These are phyloP conservation scores for Gigaspora rosea DNA, from an alignment of 192 early-diverging fungal genomes.

Conservation along the genomic window DNA sequence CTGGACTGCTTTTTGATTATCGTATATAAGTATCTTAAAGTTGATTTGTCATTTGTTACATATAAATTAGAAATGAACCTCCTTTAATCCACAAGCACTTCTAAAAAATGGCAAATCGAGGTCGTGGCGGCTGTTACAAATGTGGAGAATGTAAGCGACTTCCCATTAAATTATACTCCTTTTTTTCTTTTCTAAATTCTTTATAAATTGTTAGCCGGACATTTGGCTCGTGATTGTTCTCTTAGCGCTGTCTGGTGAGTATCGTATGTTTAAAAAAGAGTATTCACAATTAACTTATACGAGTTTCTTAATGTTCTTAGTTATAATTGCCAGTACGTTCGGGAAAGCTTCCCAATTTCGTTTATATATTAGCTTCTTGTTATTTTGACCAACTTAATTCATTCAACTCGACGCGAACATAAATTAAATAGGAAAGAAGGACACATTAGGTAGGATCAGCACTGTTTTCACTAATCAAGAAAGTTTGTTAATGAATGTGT, in stretches of 20 bases:
- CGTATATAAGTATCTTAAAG: too few species aligned
- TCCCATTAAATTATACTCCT: not conserved
- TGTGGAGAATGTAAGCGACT: not conserved
- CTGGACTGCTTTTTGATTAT: too few species aligned
- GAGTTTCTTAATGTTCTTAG: not conserved
- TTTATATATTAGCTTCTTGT: not conserved
- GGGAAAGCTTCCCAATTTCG: too few species aligned
- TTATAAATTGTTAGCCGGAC: not conserved
- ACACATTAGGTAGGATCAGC: constrained; percentile 7
- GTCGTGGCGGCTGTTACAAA: not conserved
- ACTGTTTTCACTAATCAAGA: not conserved
- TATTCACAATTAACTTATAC: not conserved
- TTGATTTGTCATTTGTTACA: too few species aligned
- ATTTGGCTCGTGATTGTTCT: constrained; percentile 5
- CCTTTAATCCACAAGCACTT: too few species aligned
- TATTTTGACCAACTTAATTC: not conserved
- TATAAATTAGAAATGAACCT: too few species aligned
- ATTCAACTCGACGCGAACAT: not conserved
- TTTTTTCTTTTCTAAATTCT: not conserved
- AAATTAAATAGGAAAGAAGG: not conserved
- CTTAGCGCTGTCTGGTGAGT: not conserved
- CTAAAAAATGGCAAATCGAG: not conserved
- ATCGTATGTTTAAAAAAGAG: not conserved
- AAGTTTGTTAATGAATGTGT: not conserved
- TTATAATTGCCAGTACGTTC: constrained; percentile 12